Evolutionary conservation across 441 rosid genomes (phyloP), one percentile per base, ranked within the genome.

Genomic region (Euphorbia schlechtendalii): DNA sequence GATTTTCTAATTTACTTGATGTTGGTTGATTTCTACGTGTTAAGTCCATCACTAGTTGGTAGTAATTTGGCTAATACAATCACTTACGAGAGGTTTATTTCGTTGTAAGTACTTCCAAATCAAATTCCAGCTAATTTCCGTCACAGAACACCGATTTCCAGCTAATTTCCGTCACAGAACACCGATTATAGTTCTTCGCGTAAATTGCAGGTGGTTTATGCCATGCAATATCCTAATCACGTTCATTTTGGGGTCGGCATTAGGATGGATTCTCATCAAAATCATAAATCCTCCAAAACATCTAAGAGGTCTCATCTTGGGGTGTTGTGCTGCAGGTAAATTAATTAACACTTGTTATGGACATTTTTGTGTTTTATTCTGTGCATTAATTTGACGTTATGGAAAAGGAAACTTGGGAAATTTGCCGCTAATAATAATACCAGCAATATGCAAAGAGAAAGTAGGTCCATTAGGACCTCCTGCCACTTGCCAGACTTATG

Each of bases 11-110:
- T 2, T 32, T 32, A 32, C 34, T 32, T 32, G 34, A 32, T 32
- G 34, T 6, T 83, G 89, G 68, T 85, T 27, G 84, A 80, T 11
- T 87, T 82, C 73, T 81, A 46, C 51, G 85, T 85, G 75, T 80
- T 87, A 59, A 72, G 71, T 70, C 94, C 90, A 27, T 75, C 87
- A 5, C 69, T 83, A 7, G 76, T 87, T 4, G 74, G 72, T 21
- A 70, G 85, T 78, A 77, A 71, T 74, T 70, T 87, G 53, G 76
- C 90, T n/a, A 76, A 72, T 69, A 76, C 86, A 57, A 62, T 87
- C 20, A 82, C 87, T 9, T 52, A 20, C 12, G 25, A 52, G 21
- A 52, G 56, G 2, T 27, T 56, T 17, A 0, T 28, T 27, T 56
- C 15, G 9, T 3, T 56, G 40, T 28, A 5, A 28, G 10, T 56